Evolutionary conservation across 441 rosid genomes (phyloP).

Genomic region (Erodium texanum): DNA sequence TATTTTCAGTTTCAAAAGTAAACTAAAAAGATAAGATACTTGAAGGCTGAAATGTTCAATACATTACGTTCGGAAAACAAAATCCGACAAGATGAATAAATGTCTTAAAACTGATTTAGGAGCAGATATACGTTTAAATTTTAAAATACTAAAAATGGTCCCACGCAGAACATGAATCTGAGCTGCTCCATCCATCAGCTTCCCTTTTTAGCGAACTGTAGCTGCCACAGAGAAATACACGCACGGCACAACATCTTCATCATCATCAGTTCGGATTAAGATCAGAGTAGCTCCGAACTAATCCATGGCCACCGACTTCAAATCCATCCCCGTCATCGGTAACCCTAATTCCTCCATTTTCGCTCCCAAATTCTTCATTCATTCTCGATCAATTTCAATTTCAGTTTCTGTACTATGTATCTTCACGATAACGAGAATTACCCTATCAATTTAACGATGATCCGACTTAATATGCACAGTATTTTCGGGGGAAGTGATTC

Average conservation of each 20-base stretch:
- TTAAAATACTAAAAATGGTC: too few relatives aligned
- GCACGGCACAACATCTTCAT: background rate
- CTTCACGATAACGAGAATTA: too few relatives aligned
- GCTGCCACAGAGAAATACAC: background rate
- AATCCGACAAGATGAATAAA: too few relatives aligned
- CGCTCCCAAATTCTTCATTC: background rate
- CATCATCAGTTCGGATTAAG: background rate
- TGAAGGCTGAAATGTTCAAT: too few relatives aligned
- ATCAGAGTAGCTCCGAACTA: background rate
- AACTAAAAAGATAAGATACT: too few relatives aligned
- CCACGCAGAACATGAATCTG: background rate
- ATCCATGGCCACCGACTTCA: conserved; percentile 68
- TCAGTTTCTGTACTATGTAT: too few relatives aligned
- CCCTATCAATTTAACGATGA: background rate
- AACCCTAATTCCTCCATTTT: conserved; percentile 5
- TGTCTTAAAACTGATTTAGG: too few relatives aligned
- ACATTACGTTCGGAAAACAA: too few relatives aligned
- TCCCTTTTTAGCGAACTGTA: too few relatives aligned
- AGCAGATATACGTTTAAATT: too few relatives aligned
- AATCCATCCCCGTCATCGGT: conserved; percentile 69
- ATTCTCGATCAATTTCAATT: background rate
- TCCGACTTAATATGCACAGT: background rate
- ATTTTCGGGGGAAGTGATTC: background rate
- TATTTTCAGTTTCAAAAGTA: too few relatives aligned
- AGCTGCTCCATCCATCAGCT: too few relatives aligned